These are phyloP conservation scores for Pyracantha coccinea DNA, from an alignment of 331 rosid species.

Conservation along the genomic window DNA sequence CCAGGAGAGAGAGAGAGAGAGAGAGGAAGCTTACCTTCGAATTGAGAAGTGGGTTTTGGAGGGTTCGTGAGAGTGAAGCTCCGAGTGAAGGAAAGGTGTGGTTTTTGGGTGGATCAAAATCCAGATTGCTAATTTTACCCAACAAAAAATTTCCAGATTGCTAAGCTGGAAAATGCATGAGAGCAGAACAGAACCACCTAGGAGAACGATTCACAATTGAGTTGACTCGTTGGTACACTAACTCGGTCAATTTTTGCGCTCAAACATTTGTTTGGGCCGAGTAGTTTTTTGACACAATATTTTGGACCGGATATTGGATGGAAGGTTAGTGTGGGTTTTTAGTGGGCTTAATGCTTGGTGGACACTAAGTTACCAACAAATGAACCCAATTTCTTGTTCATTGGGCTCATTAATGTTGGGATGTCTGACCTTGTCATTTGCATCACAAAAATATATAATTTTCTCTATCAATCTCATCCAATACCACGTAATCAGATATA, in stretches of 20 bases:
- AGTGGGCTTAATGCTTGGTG: neutral
- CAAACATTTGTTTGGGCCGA: neutral
- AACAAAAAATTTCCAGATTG: too few species aligned
- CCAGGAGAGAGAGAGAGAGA: neutral
- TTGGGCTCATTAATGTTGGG: neutral
- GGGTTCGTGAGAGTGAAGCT: conserved; percentile 12
- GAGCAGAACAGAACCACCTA: neutral
- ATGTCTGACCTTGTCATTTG: too few species aligned
- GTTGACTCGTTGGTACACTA: neutral
- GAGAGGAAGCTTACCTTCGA: conserved; percentile 18
- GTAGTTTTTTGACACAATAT: neutral
- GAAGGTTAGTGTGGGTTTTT: neutral
- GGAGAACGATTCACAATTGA: neutral
- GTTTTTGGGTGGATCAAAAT: neutral
- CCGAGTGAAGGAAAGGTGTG: conserved; percentile 7
- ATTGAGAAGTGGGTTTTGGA: conserved; percentile 20
- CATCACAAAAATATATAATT: too few species aligned
- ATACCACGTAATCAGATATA: too few species aligned
- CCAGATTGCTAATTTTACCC: too few species aligned
- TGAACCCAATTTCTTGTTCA: neutral
- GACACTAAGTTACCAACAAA: neutral
- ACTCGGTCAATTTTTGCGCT: neutral
- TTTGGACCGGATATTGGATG: neutral
- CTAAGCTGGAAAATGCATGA: neutral
- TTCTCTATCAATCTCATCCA: too few species aligned